These are phyloP conservation scores for Candida xyloterini DNA, from an alignment of 805 yeast species.

Conservation along the genomic window DNA sequence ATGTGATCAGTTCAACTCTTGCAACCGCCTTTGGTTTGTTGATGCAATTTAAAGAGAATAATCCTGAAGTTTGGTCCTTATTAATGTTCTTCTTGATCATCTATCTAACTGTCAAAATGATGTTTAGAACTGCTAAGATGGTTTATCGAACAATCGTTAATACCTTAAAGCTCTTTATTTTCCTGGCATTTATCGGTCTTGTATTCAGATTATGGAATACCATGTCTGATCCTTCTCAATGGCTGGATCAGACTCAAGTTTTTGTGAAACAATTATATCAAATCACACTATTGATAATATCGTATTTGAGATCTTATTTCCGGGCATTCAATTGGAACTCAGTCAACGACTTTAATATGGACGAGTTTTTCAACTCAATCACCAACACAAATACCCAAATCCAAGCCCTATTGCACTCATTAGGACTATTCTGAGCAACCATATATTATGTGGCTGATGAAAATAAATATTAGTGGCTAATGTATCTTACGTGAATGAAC, in stretches of 20 bases:
- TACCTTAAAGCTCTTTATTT: constrained; percentile 4
- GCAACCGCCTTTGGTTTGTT: not conserved
- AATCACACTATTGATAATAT: not conserved
- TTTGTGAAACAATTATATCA: constrained; percentile 1
- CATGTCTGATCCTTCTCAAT: constrained; percentile 1
- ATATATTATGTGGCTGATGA: too few species aligned
- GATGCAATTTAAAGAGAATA: constrained; percentile 2
- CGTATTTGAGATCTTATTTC: not conserved
- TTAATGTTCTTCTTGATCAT: constrained; percentile 1
- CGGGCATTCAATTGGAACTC: not conserved
- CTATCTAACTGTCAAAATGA: constrained; percentile 4
- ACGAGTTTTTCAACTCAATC: constrained; percentile 2
- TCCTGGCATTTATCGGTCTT: constrained; percentile 1
- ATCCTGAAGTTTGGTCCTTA: constrained; percentile 8
- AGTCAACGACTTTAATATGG: not conserved
- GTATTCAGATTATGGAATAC: constrained; percentile 2
- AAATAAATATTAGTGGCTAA: not conserved
- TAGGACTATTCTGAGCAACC: constrained; percentile 7
- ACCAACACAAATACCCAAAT: constrained; percentile 1
- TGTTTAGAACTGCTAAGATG: constrained; percentile 3
- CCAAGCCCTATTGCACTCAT: constrained; percentile 1
- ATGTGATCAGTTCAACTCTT: not conserved
- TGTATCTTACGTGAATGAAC: not conserved
- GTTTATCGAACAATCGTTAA: constrained; percentile 8
- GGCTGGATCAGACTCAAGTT: constrained; percentile 2